Evolutionary conservation across 768 basidiomycete species (phyloP).

Genomic region (Boletus subparvulus): DNA sequence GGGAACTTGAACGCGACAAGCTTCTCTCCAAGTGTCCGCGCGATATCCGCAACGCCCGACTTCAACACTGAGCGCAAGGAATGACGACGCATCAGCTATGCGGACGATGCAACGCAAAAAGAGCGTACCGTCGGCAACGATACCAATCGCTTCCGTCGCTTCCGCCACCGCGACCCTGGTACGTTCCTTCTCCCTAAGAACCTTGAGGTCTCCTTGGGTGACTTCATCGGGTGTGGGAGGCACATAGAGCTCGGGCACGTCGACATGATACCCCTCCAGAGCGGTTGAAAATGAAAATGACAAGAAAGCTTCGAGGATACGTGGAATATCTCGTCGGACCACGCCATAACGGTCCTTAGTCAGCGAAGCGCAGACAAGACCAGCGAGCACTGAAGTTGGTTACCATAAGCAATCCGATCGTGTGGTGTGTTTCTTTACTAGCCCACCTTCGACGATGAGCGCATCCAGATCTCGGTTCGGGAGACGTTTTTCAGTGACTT

Average conservation of each 20-base stretch:
- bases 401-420: neutral
- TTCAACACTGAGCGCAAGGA: constrained; percentile 47
- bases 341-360: constrained; percentile 82
- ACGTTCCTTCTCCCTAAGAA: constrained; percentile 39
- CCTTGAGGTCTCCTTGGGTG: constrained; percentile 25
- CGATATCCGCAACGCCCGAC: constrained; percentile 63
- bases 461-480: constrained; percentile 64
- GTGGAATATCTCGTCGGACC: constrained; percentile 83
- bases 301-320: constrained; percentile 73
- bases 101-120: no score
- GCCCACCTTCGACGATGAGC: constrained; percentile 57
- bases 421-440: neutral
- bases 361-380: constrained; percentile 68
- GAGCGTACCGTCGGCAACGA: constrained; percentile 57
- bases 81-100: neutral
- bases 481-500: constrained; percentile 51
- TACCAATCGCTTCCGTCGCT: constrained; percentile 53
- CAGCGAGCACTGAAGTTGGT: constrained; percentile 46
- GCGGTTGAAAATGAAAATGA: constrained; percentile 53
- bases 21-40: constrained; percentile 72
- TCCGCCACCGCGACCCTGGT: constrained; percentile 51
- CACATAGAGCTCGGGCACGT: constrained; percentile 45
- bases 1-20: constrained; percentile 78
- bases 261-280: constrained; percentile 61
- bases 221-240: constrained; percentile 40